Percentiles rank a stretch among this genome's conserved stretches.
Evolutionary conservation across 1,284 basidiomycete genomes (phyloP).

Genomic region (Phenoliferia sp.): DNA sequence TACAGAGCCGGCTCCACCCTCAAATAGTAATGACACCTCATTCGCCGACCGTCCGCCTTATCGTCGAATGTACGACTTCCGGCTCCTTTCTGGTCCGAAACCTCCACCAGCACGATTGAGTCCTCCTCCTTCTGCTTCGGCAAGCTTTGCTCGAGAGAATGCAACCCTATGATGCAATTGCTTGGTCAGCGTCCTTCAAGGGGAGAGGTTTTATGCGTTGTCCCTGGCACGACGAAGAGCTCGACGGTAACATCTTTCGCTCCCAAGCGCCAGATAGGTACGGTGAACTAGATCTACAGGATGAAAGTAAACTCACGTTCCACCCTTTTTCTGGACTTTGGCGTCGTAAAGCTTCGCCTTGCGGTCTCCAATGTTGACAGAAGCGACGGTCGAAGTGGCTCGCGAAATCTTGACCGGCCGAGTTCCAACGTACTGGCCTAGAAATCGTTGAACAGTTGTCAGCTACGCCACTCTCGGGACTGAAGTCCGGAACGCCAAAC

Average conservation of each 20-base stretch:
- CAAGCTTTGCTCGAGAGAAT: not conserved
- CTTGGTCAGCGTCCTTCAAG: not conserved
- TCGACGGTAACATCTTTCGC: too few relatives aligned
- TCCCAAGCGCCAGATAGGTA: not conserved
- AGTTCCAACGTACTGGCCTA: conserved; percentile 95
- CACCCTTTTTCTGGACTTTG: conserved; percentile 32
- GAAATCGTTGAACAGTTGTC: conserved; percentile 2
- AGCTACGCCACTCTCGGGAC: too few relatives aligned
- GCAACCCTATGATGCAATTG: not conserved
- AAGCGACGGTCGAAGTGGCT: conserved; percentile 71
- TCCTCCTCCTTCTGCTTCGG: not conserved
- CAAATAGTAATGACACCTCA: too few relatives aligned
- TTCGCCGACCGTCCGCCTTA: too few relatives aligned
- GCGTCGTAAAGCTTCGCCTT: conserved; percentile 58
- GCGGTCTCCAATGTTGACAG: conserved; percentile 86
- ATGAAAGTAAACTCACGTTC: conserved; percentile 15
- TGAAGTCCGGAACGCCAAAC: not conserved
- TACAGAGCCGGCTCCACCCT: too few relatives aligned
- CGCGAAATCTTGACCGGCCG: conserved; percentile 87
- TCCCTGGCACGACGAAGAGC: too few relatives aligned
- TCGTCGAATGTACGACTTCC: conserved; percentile 11
- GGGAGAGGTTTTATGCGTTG: too few relatives aligned
- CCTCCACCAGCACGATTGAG: conserved; percentile 3
- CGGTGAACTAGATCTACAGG: not conserved
- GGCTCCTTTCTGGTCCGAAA: conserved; percentile 3